Evolutionary conservation across 257 asterid species (phyloP), one percentile per base, ranked within the genome.

Genomic region (Nicotiana tabacum): DNA sequence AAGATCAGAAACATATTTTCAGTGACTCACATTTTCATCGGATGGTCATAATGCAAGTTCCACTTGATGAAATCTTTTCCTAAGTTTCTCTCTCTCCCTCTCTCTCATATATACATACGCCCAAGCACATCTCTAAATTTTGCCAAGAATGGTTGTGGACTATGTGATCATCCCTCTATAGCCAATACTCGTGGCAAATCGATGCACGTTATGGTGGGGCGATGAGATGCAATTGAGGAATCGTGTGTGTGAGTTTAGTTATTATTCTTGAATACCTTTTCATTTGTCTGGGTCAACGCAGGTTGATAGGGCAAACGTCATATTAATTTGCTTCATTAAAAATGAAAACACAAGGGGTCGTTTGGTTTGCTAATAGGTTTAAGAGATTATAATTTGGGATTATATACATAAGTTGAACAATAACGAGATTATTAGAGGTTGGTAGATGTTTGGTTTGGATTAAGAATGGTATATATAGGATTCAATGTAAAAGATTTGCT

Each of bases 1-100:
- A 74, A 76, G 24, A 48, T 76, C 61, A 72, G 80, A 76, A 76
- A 76, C 80, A 15, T 76, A 74, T 74, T 51, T 13, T 76, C 51
- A 24, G 7, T 5, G 24, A 24, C 80, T 51, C 27, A 76, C 64
- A 76, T 76, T 76, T 74, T 76, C 46, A 76, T 76, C 64, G 9
- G 58, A 76, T 76, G 46, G 80, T 76, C 61, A 46, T 51, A 48
- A 27, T 51, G 43, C 80, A 76, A 76, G 53, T 76, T 76, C 46
- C 64, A 51, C 80, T 76, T 74, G 80, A 51, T 76, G 79, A 70
- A 39, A 11, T 46, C 2, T 72, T 48, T 48, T 48, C 0, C 21
- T 33, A 46, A 3, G 43, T 17, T 69, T 15, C 32, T 27, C 24
- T 43, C 48, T 39, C 48, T 43, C 48, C 6, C 8, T 37, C 43